phyloP scores from a whole-genome alignment of 352 stramenopile genomes.

The Pythium sp. region DNA sequence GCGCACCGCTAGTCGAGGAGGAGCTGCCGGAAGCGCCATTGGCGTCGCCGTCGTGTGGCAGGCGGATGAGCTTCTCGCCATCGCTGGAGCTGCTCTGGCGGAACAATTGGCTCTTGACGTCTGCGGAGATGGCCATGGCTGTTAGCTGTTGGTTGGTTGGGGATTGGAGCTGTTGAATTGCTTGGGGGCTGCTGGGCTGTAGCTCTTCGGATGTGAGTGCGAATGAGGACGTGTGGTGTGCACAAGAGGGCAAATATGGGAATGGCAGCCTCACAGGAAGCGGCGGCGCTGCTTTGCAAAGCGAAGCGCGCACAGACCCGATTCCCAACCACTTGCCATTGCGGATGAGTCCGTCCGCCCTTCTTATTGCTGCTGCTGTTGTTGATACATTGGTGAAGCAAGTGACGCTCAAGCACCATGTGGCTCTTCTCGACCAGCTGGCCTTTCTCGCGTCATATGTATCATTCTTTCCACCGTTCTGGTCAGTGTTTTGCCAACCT shows the following conservation, averaged over 20 bases:
- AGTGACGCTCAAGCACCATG: neutral
- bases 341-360: neutral
- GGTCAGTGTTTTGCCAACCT: neutral
- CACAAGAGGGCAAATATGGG: neutral
- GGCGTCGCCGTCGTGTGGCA: slow-evolving; percentile 12
- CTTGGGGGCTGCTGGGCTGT: neutral
- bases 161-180: neutral
- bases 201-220: neutral
- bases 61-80: slow-evolving; percentile 18
- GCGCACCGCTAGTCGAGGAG: neutral
- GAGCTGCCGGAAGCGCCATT: neutral
- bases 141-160: neutral
- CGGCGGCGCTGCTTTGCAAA: neutral
- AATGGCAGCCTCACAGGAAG: neutral
- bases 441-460: neutral
- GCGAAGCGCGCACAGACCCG: neutral
- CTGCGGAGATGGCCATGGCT: slow-evolving; percentile 16
- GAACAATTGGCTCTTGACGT: slow-evolving; percentile 19
- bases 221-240: neutral
- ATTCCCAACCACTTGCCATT: neutral
- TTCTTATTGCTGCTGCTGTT: neutral
- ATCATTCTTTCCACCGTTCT: slow-evolving; percentile 5
- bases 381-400: neutral
- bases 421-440: neutral
- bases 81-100: slow-evolving; percentile 18